Conservation (phyloP, 2,329 filamentous ascomycete species). For the Cryphonectria parasitica region DNA sequence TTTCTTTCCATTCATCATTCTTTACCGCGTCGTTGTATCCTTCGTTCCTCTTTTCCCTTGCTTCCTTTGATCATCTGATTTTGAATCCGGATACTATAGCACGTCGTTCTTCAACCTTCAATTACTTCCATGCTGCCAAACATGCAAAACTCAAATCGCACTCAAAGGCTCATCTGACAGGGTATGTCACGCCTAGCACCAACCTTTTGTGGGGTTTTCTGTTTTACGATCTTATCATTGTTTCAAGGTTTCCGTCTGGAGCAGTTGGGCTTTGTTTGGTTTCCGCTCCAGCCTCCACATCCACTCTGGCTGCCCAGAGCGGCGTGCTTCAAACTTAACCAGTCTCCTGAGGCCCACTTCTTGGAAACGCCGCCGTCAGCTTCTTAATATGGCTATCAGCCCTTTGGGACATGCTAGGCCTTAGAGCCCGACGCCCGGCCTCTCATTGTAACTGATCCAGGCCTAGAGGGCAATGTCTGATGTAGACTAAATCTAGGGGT, state of each 20-base stretch:
- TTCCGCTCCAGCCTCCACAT: background rate
- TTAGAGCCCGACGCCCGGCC: background rate
- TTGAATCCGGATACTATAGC: background rate
- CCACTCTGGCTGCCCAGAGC: background rate
- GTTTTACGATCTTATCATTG: background rate
- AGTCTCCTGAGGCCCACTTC: background rate
- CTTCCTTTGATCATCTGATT: background rate
- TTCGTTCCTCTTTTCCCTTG: background rate
- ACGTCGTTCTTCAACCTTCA: background rate
- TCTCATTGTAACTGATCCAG: background rate
- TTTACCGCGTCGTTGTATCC: background rate
- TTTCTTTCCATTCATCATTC: background rate
- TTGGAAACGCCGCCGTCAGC: background rate
- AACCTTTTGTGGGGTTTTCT: background rate
- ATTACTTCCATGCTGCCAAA: background rate
- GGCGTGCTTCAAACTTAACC: background rate
- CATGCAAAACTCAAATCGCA: background rate
- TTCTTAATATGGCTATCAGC: background rate
- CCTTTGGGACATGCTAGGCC: background rate
- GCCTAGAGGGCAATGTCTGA: background rate
- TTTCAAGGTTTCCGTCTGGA: background rate
- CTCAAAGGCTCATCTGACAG: background rate
- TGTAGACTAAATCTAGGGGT: background rate
- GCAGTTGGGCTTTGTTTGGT: background rate
- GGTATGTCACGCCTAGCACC: background rate